Evolutionary conservation across 73 alveolate genomes (phyloP).

Genomic region (Paramecium sexaurelia): DNA sequence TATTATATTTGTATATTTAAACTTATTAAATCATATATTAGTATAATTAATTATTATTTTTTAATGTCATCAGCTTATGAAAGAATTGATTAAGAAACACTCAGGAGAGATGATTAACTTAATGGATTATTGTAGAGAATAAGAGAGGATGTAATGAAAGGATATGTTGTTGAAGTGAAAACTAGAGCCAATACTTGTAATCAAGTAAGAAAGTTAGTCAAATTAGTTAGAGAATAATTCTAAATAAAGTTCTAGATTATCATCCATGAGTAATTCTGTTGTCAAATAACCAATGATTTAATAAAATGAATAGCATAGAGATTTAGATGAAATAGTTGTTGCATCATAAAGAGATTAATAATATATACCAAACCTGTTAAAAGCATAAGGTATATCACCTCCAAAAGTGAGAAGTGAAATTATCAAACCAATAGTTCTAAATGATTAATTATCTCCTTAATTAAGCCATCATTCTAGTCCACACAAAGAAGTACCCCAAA

Average conservation of each 20-base stretch:
- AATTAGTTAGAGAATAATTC: slow-evolving; percentile 29
- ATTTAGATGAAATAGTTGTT: background rate
- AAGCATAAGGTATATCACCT: background rate
- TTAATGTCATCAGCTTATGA: background rate
- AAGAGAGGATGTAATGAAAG: background rate
- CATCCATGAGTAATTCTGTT: slow-evolving; percentile 1
- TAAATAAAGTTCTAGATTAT: background rate
- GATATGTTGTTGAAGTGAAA: background rate
- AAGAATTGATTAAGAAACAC: background rate
- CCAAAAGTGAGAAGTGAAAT: background rate
- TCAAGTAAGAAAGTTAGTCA: background rate
- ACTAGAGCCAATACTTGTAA: background rate
- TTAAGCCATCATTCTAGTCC: background rate
- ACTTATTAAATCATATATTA: background rate
- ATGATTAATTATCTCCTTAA: background rate
- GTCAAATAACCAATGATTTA: background rate
- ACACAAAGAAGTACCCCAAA: background rate
- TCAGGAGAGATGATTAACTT: background rate
- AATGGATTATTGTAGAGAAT: background rate
- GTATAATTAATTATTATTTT: background rate
- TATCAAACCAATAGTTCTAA: background rate
- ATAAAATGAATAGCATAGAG: background rate
- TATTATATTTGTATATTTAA: background rate
- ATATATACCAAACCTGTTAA: background rate
- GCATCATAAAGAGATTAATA: background rate